Evolutionary conservation across 495 filamentous ascomycete genomes (phyloP).

Genomic region (Sporormia fimetaria): DNA sequence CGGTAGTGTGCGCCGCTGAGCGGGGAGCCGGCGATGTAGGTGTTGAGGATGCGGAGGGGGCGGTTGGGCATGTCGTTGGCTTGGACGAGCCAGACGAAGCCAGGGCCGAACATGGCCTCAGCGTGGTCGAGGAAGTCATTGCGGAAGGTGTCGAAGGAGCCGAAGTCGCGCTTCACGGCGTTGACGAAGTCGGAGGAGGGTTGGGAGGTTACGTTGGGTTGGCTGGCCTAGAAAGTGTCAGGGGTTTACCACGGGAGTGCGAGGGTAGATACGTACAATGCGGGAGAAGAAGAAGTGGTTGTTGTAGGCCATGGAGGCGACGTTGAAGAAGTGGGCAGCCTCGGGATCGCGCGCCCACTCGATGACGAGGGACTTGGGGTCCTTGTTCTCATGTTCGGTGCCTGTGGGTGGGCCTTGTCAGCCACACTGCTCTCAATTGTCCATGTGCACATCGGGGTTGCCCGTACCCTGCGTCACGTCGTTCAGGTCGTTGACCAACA

Average conservation of each 20-base stretch:
- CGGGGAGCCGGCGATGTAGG: slow-evolving; percentile 84
- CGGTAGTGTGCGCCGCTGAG: slow-evolving; percentile 76
- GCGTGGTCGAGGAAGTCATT: slow-evolving; percentile 72
- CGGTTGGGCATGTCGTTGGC: slow-evolving; percentile 23
- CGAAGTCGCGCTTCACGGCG: slow-evolving; percentile 55
- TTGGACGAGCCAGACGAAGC: slow-evolving; percentile 84
- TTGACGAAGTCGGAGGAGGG: slow-evolving; percentile 30
- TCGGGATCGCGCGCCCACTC: slow-evolving; percentile 65
- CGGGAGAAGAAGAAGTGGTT: slow-evolving; percentile 89
- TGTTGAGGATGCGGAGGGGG: slow-evolving; percentile 62
- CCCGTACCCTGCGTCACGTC: slow-evolving; percentile 56
- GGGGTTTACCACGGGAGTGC: slow-evolving; percentile 1
- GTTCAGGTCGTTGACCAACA: slow-evolving; percentile 66
- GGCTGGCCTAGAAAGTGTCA: slow-evolving; percentile 35
- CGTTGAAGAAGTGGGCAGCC: slow-evolving; percentile 75
- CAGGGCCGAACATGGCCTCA: slow-evolving; percentile 86
- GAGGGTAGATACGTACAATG: slow-evolving; percentile 37
- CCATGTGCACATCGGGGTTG: background rate
- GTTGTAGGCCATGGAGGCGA: slow-evolving; percentile 91
- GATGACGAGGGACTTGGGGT: slow-evolving; percentile 57
- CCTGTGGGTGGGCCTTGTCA: slow-evolving; percentile 23
- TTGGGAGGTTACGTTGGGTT: slow-evolving; percentile 41
- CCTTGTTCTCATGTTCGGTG: slow-evolving; percentile 44
- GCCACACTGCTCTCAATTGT: background rate
- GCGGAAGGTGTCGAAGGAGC: slow-evolving; percentile 68